Conservation (phyloP, 2,329 filamentous ascomycete species). For the Penicillium sp. region DNA sequence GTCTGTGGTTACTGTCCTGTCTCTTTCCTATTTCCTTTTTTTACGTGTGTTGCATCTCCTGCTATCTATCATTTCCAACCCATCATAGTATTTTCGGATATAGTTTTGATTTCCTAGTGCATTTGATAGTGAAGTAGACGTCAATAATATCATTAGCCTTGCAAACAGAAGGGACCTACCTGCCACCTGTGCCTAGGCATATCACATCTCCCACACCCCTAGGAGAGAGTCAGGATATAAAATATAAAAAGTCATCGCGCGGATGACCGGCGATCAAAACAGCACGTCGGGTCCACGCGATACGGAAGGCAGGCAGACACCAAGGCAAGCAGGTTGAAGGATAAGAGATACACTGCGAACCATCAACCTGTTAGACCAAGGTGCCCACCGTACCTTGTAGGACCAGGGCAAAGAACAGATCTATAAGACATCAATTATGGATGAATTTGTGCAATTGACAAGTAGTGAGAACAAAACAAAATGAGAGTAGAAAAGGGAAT, state of each 20-base stretch:
- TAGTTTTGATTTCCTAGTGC: not conserved
- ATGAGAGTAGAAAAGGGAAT: slow-evolving; percentile 14
- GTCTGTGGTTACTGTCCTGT: not conserved
- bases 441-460: slow-evolving; percentile 29
- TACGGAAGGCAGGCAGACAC: not conserved
- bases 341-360: not conserved
- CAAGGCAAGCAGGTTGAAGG: not conserved
- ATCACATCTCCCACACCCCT: not conserved
- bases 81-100: slow-evolving; percentile 1
- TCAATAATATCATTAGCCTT: not conserved
- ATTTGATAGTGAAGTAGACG: slow-evolving; percentile 2
- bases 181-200: not conserved
- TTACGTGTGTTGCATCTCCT: slow-evolving; percentile 5
- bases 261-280: not conserved
- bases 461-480: slow-evolving; percentile 28
- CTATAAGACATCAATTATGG: not conserved
- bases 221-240: not conserved
- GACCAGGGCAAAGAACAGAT: not conserved
- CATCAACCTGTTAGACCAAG: not conserved
- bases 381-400: not conserved
- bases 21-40: not conserved
- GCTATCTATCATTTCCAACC: not conserved
- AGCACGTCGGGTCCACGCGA: not conserved
- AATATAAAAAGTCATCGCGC: not conserved
- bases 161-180: not conserved